Conservation (phyloP, 768 basidiomycete species). For the Hysterangium stoloniferum region DNA sequence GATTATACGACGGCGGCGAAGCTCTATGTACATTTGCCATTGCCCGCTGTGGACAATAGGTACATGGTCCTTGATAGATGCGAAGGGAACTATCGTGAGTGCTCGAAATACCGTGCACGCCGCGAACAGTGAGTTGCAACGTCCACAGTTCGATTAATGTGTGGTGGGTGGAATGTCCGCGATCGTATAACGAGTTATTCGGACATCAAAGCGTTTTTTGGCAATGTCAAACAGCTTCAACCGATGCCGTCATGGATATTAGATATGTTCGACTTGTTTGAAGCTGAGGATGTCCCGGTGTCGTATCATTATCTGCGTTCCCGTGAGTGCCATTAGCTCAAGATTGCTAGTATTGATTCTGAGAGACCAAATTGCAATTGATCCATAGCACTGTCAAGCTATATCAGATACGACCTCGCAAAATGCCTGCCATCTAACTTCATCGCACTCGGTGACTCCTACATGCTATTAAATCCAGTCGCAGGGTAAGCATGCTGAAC, state of each 20-base stretch:
- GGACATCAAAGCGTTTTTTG: constrained; percentile 3
- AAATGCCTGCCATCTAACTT: constrained; percentile 7
- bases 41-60: neutral
- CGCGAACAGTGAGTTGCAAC: too few relatives aligned
- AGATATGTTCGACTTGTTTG: neutral
- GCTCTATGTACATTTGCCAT: neutral
- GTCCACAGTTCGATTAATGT: constrained; percentile 1
- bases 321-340: neutral
- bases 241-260: constrained; percentile 1
- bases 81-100: neutral
- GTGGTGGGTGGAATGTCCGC: constrained; percentile 1
- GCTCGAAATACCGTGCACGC: neutral
- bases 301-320: neutral
- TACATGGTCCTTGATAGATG: constrained; percentile 1
- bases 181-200: neutral
- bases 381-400: neutral
- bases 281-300: neutral
- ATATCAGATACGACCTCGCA: constrained; percentile 1
- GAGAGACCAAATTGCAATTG: too few relatives aligned
- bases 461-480: constrained; percentile 8
- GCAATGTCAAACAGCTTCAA: neutral
- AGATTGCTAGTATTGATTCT: neutral
- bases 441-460: constrained; percentile 10
- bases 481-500: neutral
- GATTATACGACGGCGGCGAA: neutral